These are phyloP conservation scores for Pseudocercospora musae DNA, from an alignment of 2,329 filamentous ascomycete species.

Conservation along the genomic window DNA sequence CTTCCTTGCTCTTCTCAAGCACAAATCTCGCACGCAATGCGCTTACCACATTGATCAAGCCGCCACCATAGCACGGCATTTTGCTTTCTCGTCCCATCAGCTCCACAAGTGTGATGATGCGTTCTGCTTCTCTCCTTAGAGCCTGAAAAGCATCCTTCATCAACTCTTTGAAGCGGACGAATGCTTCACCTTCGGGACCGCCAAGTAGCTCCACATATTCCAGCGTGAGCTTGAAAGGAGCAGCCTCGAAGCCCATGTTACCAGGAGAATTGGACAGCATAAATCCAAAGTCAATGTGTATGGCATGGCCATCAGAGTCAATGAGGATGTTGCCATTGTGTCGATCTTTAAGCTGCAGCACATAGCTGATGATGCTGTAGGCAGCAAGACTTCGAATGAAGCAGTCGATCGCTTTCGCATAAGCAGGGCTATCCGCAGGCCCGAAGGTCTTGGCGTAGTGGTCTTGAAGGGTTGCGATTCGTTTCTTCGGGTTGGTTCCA, in stretches of 20 bases:
- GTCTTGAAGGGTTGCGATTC: conserved; percentile 76
- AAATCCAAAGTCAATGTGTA: conserved; percentile 87
- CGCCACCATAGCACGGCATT: conserved; percentile 79
- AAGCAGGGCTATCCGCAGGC: conserved; percentile 63
- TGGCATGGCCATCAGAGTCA: conserved; percentile 80
- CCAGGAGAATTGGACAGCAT: conserved; percentile 86
- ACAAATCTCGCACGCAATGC: conserved; percentile 73
- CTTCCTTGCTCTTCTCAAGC: conserved; percentile 76
- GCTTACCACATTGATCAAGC: conserved; percentile 66
- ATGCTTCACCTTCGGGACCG: conserved; percentile 66
- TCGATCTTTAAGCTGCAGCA: conserved; percentile 79
- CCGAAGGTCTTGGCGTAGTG: conserved; percentile 80
- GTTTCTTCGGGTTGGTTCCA: conserved; percentile 69
- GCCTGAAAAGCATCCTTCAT: conserved; percentile 86
- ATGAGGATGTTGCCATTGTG: conserved; percentile 86
- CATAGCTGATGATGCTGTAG: conserved; percentile 80
- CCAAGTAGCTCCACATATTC: conserved; percentile 83
- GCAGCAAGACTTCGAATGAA: conserved; percentile 80
- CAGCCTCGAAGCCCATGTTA: conserved; percentile 79
- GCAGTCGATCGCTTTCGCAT: conserved; percentile 69
- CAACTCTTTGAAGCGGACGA: conserved; percentile 70
- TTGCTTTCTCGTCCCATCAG: conserved; percentile 81
- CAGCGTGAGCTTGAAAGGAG: conserved; percentile 80
- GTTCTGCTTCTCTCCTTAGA: conserved; percentile 72
- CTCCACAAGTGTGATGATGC: conserved; percentile 75